Conservation (phyloP, 257 asterid species). For the Solanum ossicruentum region DNA sequence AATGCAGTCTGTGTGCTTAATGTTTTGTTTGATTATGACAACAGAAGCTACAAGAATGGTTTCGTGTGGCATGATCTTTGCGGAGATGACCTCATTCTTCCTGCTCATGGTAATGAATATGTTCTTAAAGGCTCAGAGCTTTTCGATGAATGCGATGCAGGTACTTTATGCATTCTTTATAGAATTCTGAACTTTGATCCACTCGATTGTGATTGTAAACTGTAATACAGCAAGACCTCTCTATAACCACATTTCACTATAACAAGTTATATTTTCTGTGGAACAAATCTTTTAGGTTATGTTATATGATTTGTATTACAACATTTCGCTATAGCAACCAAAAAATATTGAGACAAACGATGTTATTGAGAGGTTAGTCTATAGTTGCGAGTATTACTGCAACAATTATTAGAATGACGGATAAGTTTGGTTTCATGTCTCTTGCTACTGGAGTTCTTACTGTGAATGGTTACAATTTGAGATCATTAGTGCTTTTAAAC, state of each 20-base stretch:
- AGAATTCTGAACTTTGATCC: background rate
- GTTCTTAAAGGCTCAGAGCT: slow-evolving; percentile 96
- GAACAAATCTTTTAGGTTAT: background rate
- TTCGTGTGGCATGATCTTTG: slow-evolving; percentile 95
- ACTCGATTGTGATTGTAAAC: background rate
- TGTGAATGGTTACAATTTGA: background rate
- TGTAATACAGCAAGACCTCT: background rate
- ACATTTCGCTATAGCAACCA: background rate
- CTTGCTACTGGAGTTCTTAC: background rate
- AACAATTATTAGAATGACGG: background rate
- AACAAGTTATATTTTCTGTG: background rate
- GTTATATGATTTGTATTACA: background rate
- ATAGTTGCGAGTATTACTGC: background rate
- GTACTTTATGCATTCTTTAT: background rate
- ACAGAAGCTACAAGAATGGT: slow-evolving; percentile 85
- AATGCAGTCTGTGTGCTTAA: background rate
- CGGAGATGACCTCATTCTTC: slow-evolving; percentile 76
- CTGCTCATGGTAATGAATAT: slow-evolving; percentile 82
- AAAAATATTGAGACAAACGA: background rate
- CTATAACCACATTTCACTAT: background rate
- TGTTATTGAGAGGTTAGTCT: background rate
- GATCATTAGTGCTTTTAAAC: background rate
- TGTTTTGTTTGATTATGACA: slow-evolving; percentile 1
- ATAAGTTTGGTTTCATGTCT: background rate
- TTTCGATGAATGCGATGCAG: slow-evolving; percentile 55